Percentiles rank a stretch among this genome's conserved stretches.
These are phyloP conservation scores for Raphanus hybrid DNA, from an alignment of 441 rosid genomes.

Conservation along the genomic window DNA sequence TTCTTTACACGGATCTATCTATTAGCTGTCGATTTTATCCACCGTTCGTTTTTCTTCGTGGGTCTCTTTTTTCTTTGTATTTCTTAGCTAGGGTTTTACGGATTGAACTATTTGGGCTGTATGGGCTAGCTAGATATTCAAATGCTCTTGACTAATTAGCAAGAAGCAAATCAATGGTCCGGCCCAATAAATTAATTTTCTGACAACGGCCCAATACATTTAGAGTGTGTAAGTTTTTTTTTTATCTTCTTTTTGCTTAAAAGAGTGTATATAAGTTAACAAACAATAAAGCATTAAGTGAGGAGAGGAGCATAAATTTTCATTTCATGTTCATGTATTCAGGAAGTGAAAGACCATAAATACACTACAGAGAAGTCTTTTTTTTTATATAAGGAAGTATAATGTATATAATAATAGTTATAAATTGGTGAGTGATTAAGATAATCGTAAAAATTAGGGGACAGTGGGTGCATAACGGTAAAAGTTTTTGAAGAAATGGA, in stretches of 20 bases:
- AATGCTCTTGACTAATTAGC: too few relatives aligned
- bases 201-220: too few relatives aligned
- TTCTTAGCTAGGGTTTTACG: not conserved
- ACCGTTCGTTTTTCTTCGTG: conserved; percentile 23
- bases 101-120: not conserved
- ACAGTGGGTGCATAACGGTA: conserved; percentile 34
- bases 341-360: not conserved
- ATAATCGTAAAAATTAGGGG: not conserved
- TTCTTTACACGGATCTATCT: conserved; percentile 5
- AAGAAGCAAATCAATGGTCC: too few relatives aligned
- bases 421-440: not conserved
- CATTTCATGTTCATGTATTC: not conserved
- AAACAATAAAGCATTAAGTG: too few relatives aligned
- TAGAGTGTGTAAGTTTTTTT: too few relatives aligned
- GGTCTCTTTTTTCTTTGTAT: not conserved
- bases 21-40: not conserved
- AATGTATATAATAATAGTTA: not conserved
- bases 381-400: not conserved
- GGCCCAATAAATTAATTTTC: too few relatives aligned
- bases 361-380: not conserved
- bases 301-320: not conserved
- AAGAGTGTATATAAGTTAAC: not conserved
- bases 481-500: conserved; percentile 12
- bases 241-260: too few relatives aligned
- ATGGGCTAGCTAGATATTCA: not conserved